A percentile compares a stretch with the other conserved stretches of the same genome.
Conservation (phyloP, 2,329 filamentous ascomycete species). For the Rachicladosporium sp. region DNA sequence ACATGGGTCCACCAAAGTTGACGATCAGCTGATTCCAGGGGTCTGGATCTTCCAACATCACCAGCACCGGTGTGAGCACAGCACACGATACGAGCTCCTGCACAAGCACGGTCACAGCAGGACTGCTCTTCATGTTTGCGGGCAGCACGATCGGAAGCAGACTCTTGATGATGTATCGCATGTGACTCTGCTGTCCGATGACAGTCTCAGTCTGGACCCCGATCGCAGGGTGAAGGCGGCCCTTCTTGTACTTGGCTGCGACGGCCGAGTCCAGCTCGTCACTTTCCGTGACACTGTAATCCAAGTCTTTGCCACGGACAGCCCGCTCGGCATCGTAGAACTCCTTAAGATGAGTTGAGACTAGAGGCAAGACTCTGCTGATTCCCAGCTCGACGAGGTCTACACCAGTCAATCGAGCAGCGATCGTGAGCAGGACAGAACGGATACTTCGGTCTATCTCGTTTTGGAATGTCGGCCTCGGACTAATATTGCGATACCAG, state of each 20-base stretch:
- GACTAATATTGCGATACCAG: conserved; percentile 84
- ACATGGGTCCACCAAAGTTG: conserved; percentile 57
- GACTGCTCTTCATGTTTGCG: conserved; percentile 60
- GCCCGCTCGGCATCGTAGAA: conserved; percentile 82
- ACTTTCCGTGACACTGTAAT: conserved; percentile 83
- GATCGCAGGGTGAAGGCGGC: conserved; percentile 76
- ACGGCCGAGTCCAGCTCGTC: conserved; percentile 93
- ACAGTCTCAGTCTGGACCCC: conserved; percentile 73
- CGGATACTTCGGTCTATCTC: conserved; percentile 76
- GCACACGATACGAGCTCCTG: conserved; percentile 87
- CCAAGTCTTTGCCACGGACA: conserved; percentile 77
- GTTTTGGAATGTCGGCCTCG: conserved; percentile 65
- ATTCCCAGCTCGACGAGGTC: conserved; percentile 78
- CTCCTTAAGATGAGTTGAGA: conserved; percentile 79
- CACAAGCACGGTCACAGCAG: conserved; percentile 67
- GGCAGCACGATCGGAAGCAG: conserved; percentile 68
- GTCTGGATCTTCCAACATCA: conserved; percentile 77
- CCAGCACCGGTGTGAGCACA: conserved; percentile 71
- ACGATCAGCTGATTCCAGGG: conserved; percentile 97
- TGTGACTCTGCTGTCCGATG: conserved; percentile 73
- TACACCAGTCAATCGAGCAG: conserved; percentile 58
- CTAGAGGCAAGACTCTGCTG: conserved; percentile 69
- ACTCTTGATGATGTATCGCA: conserved; percentile 60
- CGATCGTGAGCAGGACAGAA: conserved; percentile 55
- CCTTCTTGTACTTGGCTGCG: conserved; percentile 83